phyloP scores from a whole-genome alignment of 2,329 filamentous ascomycete species.

The Rhynchosporium secalis region DNA sequence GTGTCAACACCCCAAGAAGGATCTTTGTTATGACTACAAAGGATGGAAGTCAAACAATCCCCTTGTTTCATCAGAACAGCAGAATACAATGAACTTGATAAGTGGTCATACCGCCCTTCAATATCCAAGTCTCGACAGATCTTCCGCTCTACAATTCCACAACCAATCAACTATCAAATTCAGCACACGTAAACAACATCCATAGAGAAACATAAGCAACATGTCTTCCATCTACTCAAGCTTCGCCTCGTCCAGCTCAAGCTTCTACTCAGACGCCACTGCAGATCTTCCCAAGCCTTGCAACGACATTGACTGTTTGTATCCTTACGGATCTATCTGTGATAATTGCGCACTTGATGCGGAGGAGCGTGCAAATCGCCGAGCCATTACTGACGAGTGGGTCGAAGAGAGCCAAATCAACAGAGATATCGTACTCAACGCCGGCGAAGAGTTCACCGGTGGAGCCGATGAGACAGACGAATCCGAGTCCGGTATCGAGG shows the following conservation, averaged over 20 bases:
- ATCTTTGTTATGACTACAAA: not conserved
- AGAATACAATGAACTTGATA: not conserved
- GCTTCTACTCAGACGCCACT: not conserved
- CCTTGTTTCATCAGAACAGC: constrained; percentile 10
- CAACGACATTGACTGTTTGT: constrained; percentile 2
- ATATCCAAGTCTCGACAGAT: not conserved
- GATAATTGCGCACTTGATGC: not conserved
- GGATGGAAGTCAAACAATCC: not conserved
- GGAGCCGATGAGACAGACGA: constrained; percentile 8
- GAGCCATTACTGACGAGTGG: not conserved
- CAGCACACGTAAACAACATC: not conserved
- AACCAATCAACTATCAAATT: not conserved
- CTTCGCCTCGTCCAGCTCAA: not conserved
- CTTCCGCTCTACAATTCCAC: not conserved
- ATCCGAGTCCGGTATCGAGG: not conserved
- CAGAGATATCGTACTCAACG: not conserved
- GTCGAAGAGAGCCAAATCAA: constrained; percentile 8
- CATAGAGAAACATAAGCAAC: not conserved
- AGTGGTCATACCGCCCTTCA: not conserved
- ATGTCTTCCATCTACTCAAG: not conserved
- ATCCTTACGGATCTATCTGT: constrained; percentile 10
- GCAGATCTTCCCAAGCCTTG: not conserved
- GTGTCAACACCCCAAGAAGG: not conserved
- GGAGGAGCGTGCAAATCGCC: not conserved
- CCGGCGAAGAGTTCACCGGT: not conserved